phyloP scores from a whole-genome alignment of 139 green algal species.

The Micractinium conductrix region DNA sequence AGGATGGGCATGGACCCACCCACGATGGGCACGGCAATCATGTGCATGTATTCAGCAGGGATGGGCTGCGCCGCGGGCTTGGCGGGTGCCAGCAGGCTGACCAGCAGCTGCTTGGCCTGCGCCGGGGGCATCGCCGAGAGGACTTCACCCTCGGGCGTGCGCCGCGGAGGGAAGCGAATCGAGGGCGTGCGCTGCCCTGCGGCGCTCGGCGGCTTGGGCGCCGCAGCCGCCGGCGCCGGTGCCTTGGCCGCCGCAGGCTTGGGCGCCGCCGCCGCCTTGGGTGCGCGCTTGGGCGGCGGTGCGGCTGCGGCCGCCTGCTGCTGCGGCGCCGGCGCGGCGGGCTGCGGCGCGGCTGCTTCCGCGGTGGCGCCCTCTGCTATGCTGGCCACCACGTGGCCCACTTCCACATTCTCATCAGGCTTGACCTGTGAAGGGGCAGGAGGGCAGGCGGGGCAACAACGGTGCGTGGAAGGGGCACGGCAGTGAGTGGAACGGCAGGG shows the following conservation, averaged over 20 bases:
- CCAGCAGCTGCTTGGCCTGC: conserved; percentile 20
- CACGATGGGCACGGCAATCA: conserved; percentile 32
- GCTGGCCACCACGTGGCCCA: conserved; percentile 41
- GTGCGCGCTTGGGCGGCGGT: background rate
- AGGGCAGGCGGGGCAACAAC: background rate
- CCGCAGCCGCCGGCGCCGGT: background rate
- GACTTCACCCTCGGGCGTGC: conserved; percentile 42
- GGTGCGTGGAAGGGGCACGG: no score
- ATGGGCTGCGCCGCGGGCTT: background rate
- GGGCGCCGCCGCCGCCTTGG: background rate
- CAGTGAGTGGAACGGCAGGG: no score
- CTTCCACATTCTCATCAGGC: conserved; percentile 41
- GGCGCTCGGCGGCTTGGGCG: background rate
- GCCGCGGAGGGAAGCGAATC: conserved; percentile 56
- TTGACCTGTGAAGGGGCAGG: conserved; percentile 32
- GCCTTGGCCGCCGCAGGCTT: background rate
- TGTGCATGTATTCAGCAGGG: background rate
- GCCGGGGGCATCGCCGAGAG: conserved; percentile 47
- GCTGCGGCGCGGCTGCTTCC: background rate
- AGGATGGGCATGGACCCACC: conserved; percentile 24
- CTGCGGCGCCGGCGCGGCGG: background rate
- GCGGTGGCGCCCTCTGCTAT: conserved; percentile 16
- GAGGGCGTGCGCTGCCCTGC: conserved; percentile 4
- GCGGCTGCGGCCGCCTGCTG: background rate
- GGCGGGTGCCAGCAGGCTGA: background rate